Conservation (phyloP, 2,329 filamentous ascomycete genomes). For the Aspergillus sp. region DNA sequence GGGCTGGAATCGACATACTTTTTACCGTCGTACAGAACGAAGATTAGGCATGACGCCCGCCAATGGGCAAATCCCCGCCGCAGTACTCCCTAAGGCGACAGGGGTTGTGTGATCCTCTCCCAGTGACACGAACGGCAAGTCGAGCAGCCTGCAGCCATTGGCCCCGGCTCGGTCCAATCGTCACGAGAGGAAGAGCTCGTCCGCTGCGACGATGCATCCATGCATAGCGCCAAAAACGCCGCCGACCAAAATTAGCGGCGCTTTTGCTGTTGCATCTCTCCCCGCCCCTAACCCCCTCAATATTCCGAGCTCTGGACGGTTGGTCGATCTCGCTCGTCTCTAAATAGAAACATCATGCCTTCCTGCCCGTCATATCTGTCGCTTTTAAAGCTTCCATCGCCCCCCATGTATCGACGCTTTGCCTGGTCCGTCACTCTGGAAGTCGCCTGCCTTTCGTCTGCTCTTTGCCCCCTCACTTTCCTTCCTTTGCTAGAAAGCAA, state of each 20-base stretch:
- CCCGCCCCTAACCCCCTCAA: not conserved
- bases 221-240: not conserved
- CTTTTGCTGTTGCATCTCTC: not conserved
- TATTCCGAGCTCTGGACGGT: too few species aligned
- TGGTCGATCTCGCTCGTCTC: not conserved
- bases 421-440: not conserved
- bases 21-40: not conserved
- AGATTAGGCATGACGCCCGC: not conserved
- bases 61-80: not conserved
- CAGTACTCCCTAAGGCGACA: not conserved
- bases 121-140: not conserved
- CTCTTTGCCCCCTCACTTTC: constrained; percentile 15
- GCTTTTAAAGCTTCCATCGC: constrained; percentile 15
- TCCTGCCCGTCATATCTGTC: constrained; percentile 5
- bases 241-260: not conserved
- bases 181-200: not conserved
- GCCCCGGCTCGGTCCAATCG: not conserved
- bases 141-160: not conserved
- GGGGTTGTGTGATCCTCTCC: not conserved
- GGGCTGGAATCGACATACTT: too few species aligned
- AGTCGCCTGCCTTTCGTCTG: constrained; percentile 4
- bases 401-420: constrained; percentile 7
- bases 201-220: not conserved
- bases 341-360: constrained; percentile 8
- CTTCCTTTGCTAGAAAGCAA: constrained; percentile 24